Base-by-base conservation (phyloP, 306 rosid species). In the Ammopiptanthus mongolicus region DNA sequence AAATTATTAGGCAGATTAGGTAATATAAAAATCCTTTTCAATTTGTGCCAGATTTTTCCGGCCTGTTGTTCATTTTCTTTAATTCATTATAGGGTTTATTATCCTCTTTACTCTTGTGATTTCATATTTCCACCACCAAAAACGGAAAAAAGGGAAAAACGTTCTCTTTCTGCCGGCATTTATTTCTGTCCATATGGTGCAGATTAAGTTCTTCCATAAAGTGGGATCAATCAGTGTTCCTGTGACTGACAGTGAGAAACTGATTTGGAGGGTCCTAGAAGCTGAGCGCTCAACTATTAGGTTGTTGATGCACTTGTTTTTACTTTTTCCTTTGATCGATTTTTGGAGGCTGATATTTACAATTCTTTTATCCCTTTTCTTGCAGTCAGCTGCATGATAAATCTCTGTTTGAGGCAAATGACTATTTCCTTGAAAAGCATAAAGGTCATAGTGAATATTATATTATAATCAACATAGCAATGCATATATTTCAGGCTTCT, bases 141-240 rank as follows among this genome's bases (percentile, higher is more conserved):
- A 42, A 41, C 48, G 5, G 3, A 3, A 1, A 39, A 15, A 34
- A 39, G 13, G 23, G 8, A 17, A 46, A 12, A 19, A 6, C 46
- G 59, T 52, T 25, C 2, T 34, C 60, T 47, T 36, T 74, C 63
- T 73, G 50, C 19, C 53, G 71, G 31, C 60, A 69, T 66, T 86
- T 72, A 77, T 80, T 75, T 50, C 4, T 53, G 57, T 77, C 65
- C 66, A 42, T 75, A 36, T 77, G 60, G 67, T 78, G 77, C 87
- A 95, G 99, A 87, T 95, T 75, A 90, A 90, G 79, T 95, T 95
- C 83, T 92, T 95, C 88, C 89, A 87, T 80, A 86, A 86, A 78
- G 91, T 87, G 68, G 91, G 85, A 70, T 88, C 85, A 47, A 85
- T 90, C 90, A 76, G 84, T 72, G 83, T 85, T 73, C 97, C 96